Evolutionary conservation across 768 basidiomycete genomes (phyloP).

Genomic region (Rossbeevera mucosa): DNA sequence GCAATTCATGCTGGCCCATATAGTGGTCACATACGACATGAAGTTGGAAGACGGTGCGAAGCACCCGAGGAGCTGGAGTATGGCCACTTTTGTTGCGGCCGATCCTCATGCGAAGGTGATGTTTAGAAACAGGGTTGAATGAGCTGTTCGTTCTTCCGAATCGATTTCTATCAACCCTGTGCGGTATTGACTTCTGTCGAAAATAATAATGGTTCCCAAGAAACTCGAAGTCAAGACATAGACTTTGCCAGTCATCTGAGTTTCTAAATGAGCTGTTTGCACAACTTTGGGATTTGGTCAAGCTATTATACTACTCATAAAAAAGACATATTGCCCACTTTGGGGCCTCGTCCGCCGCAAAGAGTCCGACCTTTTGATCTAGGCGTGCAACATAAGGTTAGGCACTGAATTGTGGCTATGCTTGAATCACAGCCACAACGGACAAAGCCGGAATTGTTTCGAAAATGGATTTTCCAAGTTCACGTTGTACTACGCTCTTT

Average conservation of each 20-base stretch:
- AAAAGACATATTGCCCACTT: too few species aligned
- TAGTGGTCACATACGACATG: constrained; percentile 32
- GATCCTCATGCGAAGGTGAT: constrained; percentile 6
- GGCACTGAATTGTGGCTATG: too few species aligned
- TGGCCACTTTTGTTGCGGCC: neutral
- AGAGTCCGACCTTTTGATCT: too few species aligned
- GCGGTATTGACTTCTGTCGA: neutral
- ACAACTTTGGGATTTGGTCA: neutral
- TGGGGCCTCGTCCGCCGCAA: too few species aligned
- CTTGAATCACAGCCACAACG: constrained; percentile 18
- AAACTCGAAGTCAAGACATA: neutral
- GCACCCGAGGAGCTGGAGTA: neutral
- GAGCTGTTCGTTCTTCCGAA: neutral
- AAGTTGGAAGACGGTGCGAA: constrained; percentile 6
- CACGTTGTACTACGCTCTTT: too few species aligned
- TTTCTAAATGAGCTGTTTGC: too few species aligned
- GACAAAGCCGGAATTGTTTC: constrained; percentile 13
- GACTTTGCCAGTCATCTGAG: too few species aligned
- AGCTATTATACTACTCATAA: too few species aligned
- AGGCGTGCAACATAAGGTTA: too few species aligned
- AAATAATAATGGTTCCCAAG: neutral
- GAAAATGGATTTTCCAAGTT: constrained; percentile 18
- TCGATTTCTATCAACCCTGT: too few species aligned
- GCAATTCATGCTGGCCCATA: constrained; percentile 44
- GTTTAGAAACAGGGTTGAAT: constrained; percentile 11